Base-by-base conservation (phyloP, 805 yeast genomes). In the Metschnikowia corniflorae region DNA sequence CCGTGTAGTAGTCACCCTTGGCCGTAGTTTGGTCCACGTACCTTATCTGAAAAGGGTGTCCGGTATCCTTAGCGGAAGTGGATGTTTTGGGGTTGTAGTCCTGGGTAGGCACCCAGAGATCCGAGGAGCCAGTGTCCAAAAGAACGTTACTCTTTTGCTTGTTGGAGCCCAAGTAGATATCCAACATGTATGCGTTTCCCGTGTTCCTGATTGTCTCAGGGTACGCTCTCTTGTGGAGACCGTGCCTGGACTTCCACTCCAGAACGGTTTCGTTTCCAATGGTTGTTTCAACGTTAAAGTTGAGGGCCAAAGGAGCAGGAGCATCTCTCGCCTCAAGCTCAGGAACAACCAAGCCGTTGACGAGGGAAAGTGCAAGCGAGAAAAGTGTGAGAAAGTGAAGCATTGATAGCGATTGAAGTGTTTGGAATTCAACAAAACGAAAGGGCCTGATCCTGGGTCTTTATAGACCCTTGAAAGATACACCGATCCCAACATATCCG, bases 61-160 rank as follows among this genome's bases (percentile, higher is more conserved):
- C 41, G n/a, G 44, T 35, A 20, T 39, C 37, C 23, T 26, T 20
- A 3, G 23, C 20, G 7, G 35, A n/a, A 6, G 31, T n/a, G 14
- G 31, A 33, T 6, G 24, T 29, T 6, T 16, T 26, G 28, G 19
- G 22, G 28, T 26, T 36, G 24, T 36, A 36, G 27, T 19, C 26
- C 6, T 12, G 12, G 17, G 31, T 16, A 14, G 39, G 39, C 15
- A 65, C 55, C 72, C 72, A 67, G 36, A 67, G 53, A 44, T 67
- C 72, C 7, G 69, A 60, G 5, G 70, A 63, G 3, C 71, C 72
- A 17, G 71, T 67, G 44, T 65, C 71, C 8, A 67, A 57, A 43
- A 63, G 51, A 2, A 65, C 67, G 7, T 54, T 49, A 8, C 53
- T 55, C 21, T 46, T 31, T 17, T 63, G 59, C 28, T 43, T 32